These are phyloP conservation scores for Xerocomellus chrysenteron DNA, from an alignment of 768 basidiomycete species.

Conservation along the genomic window DNA sequence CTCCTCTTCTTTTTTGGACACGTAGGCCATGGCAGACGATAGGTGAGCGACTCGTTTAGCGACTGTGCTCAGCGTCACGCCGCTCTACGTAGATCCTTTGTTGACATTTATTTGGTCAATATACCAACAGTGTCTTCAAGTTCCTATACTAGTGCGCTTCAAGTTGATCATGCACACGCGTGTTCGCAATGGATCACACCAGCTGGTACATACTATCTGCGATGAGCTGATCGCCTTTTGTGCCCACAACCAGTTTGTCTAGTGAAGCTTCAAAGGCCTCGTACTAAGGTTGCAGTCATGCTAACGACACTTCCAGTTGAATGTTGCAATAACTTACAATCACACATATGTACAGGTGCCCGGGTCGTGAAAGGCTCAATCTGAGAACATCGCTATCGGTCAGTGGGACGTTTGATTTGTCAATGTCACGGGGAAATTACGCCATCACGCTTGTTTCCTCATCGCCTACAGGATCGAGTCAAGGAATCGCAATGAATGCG, in stretches of 20 bases:
- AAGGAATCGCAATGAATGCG: not conserved
- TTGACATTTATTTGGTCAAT: slow-evolving; percentile 27
- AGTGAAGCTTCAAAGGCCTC: not conserved
- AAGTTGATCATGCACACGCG: not conserved
- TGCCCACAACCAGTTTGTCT: too few species aligned
- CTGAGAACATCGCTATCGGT: not conserved
- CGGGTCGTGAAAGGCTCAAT: not conserved
- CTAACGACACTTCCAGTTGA: not conserved
- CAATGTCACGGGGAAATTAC: not conserved
- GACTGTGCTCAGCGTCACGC: slow-evolving; percentile 5
- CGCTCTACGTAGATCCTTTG: slow-evolving; percentile 14
- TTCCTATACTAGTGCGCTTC: not conserved
- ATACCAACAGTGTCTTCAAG: not conserved
- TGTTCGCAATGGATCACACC: too few species aligned
- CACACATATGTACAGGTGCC: not conserved
- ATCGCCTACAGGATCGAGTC: not conserved
- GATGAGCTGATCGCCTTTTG: too few species aligned
- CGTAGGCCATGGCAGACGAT: slow-evolving; percentile 67
- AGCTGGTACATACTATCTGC: too few species aligned
- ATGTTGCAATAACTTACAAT: too few species aligned
- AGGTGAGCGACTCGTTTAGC: slow-evolving; percentile 17
- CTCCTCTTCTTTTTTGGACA: slow-evolving; percentile 97
- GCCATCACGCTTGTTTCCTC: not conserved
- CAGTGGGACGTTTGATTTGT: not conserved
- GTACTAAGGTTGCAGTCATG: not conserved